Evolutionary conservation across 495 filamentous ascomycete genomes (phyloP).

Genomic region (Lasiosphaeria ovina): DNA sequence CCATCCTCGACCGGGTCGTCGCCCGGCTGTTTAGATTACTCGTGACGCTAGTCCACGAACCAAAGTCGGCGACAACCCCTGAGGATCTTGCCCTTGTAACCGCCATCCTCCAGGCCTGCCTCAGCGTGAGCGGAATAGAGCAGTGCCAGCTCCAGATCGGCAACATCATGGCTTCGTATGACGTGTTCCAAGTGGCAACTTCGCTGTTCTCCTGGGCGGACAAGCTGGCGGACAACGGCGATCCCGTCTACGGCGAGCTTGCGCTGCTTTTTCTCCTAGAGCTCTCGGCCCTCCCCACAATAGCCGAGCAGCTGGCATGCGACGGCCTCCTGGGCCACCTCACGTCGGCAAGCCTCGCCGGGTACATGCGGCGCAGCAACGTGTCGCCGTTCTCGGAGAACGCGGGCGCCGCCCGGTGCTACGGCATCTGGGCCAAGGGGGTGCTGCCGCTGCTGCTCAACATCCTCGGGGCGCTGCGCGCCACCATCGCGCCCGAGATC

Average conservation of each 20-base stretch:
- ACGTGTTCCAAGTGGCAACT: slow-evolving; percentile 75
- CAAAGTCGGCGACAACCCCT: slow-evolving; percentile 46
- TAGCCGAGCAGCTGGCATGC: slow-evolving; percentile 86
- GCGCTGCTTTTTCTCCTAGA: slow-evolving; percentile 84
- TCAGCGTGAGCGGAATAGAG: slow-evolving; percentile 67
- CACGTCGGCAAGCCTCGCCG: slow-evolving; percentile 70
- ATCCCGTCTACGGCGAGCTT: slow-evolving; percentile 93
- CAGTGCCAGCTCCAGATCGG: slow-evolving; percentile 63
- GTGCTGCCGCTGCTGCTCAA: slow-evolving; percentile 89
- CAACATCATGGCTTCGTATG: slow-evolving; percentile 59
- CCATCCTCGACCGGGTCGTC: slow-evolving; percentile 74
- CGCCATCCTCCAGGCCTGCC: slow-evolving; percentile 78
- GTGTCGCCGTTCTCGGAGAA: slow-evolving; percentile 65
- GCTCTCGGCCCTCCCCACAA: slow-evolving; percentile 72
- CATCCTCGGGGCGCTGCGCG: slow-evolving; percentile 75
- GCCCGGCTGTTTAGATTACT: slow-evolving; percentile 76
- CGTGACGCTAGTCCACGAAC: slow-evolving; percentile 68
- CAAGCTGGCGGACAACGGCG: slow-evolving; percentile 65
- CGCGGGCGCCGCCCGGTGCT: slow-evolving; percentile 57
- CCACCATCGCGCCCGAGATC: slow-evolving; percentile 76
- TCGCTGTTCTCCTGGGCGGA: slow-evolving; percentile 95
- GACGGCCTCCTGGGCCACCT: slow-evolving; percentile 78
- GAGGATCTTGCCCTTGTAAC: slow-evolving; percentile 84
- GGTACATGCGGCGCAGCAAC: slow-evolving; percentile 63
- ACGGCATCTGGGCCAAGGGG: slow-evolving; percentile 84